Base-by-base conservation (phyloP, 441 rosid species). In the Rhodomyrtus psidioides region DNA sequence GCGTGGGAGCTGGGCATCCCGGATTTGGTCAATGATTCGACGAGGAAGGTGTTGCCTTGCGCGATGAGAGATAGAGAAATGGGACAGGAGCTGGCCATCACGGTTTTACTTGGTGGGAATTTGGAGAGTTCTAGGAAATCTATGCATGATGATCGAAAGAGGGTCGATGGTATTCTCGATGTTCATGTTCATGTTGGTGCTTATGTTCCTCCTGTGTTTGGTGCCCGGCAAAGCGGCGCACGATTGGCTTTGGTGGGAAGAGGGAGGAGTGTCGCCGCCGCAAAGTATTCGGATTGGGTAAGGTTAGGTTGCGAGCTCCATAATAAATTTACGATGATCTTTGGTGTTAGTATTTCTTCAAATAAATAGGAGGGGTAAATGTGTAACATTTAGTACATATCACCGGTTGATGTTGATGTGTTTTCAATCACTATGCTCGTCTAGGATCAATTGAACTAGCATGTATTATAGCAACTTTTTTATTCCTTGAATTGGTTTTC, bases 261-360 rank as follows among this genome's bases (percentile, higher is more conserved):
- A 84, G 96, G 97, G 79, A 92, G 98, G 90, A 91, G 90, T 65
- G 81, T 92, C 75, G 95, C 97, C 4, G 87, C 90, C 75, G 98
- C 98, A 81, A 97, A 95, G 89, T 94, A 95, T 88, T 95, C 97
- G 2, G 94, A 92, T 86, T 95, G 99, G 99, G 95, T 94, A 60
- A 94, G 97, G 98, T 97, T 79, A 84, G 94, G 86, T 49, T 6
- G 17, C 34, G 2, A 49, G 24, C 81, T 17, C 42, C 84, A 58
- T 81, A 60, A 26, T 53, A 46, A 53, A 24, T 58, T n/a, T 26
- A 46, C 34, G 4, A 55, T 5, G 55, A 49, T 57, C 30, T 28
- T 7, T 58, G 51, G 7, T 44, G 46, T 44, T 44, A 44, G 46
- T 44, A 44, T 46, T 46, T 46, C 51, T 49, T 49, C 51, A 49